phyloP scores from a whole-genome alignment of 2,329 filamentous ascomycete species.

The Diaporthe sp. region DNA sequence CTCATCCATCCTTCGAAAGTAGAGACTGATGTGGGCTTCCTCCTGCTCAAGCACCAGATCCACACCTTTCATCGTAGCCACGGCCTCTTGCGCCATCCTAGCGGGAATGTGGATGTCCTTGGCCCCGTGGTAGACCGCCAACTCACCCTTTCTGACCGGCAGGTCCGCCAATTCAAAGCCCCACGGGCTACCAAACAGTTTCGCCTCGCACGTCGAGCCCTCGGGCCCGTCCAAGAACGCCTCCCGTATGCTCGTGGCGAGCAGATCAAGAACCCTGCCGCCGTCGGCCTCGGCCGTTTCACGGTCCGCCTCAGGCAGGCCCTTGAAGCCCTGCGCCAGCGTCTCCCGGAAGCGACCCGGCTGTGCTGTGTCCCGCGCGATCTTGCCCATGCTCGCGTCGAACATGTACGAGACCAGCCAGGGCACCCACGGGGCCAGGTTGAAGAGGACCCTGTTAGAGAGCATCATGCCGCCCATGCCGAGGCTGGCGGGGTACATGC shows the following conservation, averaged over 20 bases:
- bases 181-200: slow-evolving; percentile 41
- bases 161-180: slow-evolving; percentile 45
- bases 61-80: slow-evolving; percentile 39
- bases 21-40: slow-evolving; percentile 44
- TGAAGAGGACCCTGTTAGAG: slow-evolving; percentile 39
- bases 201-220: slow-evolving; percentile 40
- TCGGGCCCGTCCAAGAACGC: slow-evolving; percentile 30
- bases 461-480: slow-evolving; percentile 45
- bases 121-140: slow-evolving; percentile 45
- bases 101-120: slow-evolving; percentile 45
- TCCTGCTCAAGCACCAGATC: slow-evolving; percentile 41
- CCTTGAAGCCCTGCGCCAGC: slow-evolving; percentile 25
- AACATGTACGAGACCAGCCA: slow-evolving; percentile 38
- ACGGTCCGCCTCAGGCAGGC: slow-evolving; percentile 10
- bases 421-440: slow-evolving; percentile 40
- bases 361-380: slow-evolving; percentile 30
- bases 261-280: slow-evolving; percentile 27
- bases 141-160: slow-evolving; percentile 35
- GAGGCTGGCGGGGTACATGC: slow-evolving; percentile 42
- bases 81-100: slow-evolving; percentile 44
- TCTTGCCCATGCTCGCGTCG: slow-evolving; percentile 35
- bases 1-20: slow-evolving; percentile 42
- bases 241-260: slow-evolving; percentile 34
- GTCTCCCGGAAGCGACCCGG: slow-evolving; percentile 30
- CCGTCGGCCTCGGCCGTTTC: slow-evolving; percentile 22